Evolutionary conservation across 768 basidiomycete species (phyloP), one percentile per base, ranked within the genome.

Genomic region (Kwoniella bestiolae): DNA sequence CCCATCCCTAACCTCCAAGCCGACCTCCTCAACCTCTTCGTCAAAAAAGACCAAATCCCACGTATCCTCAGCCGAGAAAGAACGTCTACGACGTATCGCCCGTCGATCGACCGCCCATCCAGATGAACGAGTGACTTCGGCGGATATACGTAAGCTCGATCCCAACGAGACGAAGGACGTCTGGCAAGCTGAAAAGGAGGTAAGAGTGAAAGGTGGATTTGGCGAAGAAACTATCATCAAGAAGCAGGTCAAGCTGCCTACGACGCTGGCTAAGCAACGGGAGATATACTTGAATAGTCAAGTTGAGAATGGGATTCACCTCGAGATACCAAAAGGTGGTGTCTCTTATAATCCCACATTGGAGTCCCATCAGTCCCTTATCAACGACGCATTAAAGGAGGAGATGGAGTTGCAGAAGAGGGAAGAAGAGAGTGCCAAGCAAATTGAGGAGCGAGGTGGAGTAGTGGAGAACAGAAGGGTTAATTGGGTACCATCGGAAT

Each of bases 311-410:
- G 66, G 66, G 12, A 28, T 60, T 21, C 67, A 44, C 5, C 47
- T 63, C 4, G 72, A 73, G 18, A 49, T 87, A 3, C 94, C 94
- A 0, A 91, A 91, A 69, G 87, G 87, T 32, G 94, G 94, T 21
- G 86, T 89, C 3, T 94, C 92, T 18, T 97, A 97, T 78, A 96
- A 96, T 77, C 94, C 94, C 0, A 87, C 88, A 0, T 86, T 85
- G 0, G 84, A 86, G 3, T 87, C 89, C 0, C 91, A 95, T 71
- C 85, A 86, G 55, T 86, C 87, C 53, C 86, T 95, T 4, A 77
- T 97, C 23, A 82, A 85, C 12, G 81, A 85, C 56, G 94, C 92
- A 0, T 85, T 87, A 56, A 85, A 87, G 65, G 78, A 85, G 14
- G 94, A 94, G 79, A 85, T 85, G 71, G 84, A 84, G 51, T 84